Evolutionary conservation across 176 grass and related monocot species (phyloP), one percentile per base, ranked within the genome.

Genomic region (Tillandsia fasciculata): DNA sequence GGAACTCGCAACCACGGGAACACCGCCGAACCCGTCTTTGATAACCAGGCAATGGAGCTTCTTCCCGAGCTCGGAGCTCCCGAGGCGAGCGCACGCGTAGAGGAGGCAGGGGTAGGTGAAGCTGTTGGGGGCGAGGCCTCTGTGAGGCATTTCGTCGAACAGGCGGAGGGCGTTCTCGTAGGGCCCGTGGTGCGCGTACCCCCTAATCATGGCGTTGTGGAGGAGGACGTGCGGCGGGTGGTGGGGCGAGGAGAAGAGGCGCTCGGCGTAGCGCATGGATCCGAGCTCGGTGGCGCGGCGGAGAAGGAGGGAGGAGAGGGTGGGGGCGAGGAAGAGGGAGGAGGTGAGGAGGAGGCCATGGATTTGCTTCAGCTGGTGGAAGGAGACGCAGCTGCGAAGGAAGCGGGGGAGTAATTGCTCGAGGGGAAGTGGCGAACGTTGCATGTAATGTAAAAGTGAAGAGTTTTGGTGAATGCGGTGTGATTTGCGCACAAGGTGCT

Each of bases 51-150:
- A 78, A 22, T 85, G 82, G 50, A 78, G 13, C 8, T 22, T 73
- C 50, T 76, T 63, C 5, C 75, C 75, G 51, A 10, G 23, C 53
- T 53, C 28, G 22, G 22, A 52, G 53, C 64, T 49, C 47, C 27
- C 17, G 42, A 88, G 81, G 26, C 66, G 54, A 15, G 69, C 47
- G 79, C 78, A 84, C 66, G 70, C 67, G 51, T 78, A 70, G 5
- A 88, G 13, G 28, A 81, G 70, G 71, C 74, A 68, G 2, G 66
- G 85, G 70, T 83, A 88, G 3, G 85, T 88, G 68, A 80, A 88
- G 14, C 26, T 68, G 64, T 84, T 80, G 1, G 78, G 67, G 3
- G 29, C 65, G 17, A 84, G 70, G n/a, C 50, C 53, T 26, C 78
- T 49, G 12, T 52, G 75, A 69, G 3, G 33, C 86, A 84, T 82